Evolutionary conservation across 345 rosid species (phyloP).

Genomic region (Combretum micranthum): DNA sequence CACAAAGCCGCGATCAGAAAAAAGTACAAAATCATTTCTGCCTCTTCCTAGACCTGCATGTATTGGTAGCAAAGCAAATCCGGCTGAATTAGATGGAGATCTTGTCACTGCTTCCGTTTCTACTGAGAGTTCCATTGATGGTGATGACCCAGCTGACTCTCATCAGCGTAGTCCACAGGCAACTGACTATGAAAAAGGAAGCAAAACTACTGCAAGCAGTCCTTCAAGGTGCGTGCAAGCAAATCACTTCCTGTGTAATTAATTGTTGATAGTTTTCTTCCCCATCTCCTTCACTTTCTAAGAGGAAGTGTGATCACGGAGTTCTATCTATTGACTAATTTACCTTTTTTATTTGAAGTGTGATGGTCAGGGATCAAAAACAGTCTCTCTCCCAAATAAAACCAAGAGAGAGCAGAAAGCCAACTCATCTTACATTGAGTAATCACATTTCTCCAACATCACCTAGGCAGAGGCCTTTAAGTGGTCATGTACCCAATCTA

Average conservation of each 20-base stretch:
- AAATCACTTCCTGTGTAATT: not conserved
- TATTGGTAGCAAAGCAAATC: slow-evolving; percentile 37
- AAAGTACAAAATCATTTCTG: slow-evolving; percentile 36
- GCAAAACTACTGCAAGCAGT: slow-evolving; percentile 41
- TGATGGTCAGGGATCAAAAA: slow-evolving; percentile 46
- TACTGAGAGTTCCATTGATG: slow-evolving; percentile 58
- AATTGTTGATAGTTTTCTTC: not conserved
- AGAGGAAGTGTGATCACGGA: not conserved
- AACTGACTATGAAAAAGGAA: slow-evolving; percentile 64
- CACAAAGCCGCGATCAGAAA: slow-evolving; percentile 40
- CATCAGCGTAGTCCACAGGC: slow-evolving; percentile 60
- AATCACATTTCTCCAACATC: slow-evolving; percentile 52
- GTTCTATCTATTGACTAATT: slow-evolving; percentile 11
- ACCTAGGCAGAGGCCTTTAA: slow-evolving; percentile 49
- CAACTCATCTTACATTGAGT: slow-evolving; percentile 37
- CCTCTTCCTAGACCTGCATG: slow-evolving; percentile 63
- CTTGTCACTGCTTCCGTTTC: slow-evolving; percentile 58
- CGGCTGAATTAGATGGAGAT: slow-evolving; percentile 44
- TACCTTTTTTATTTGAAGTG: slow-evolving; percentile 22
- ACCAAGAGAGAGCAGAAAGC: slow-evolving; percentile 57
- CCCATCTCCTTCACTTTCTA: not conserved
- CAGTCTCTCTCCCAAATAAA: slow-evolving; percentile 29
- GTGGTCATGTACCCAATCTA: slow-evolving; percentile 53
- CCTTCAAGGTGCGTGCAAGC: slow-evolving; percentile 49
- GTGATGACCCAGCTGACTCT: slow-evolving; percentile 54